phyloP scores from a whole-genome alignment of 176 grass and related monocot genomes.

The Musa itinerans region DNA sequence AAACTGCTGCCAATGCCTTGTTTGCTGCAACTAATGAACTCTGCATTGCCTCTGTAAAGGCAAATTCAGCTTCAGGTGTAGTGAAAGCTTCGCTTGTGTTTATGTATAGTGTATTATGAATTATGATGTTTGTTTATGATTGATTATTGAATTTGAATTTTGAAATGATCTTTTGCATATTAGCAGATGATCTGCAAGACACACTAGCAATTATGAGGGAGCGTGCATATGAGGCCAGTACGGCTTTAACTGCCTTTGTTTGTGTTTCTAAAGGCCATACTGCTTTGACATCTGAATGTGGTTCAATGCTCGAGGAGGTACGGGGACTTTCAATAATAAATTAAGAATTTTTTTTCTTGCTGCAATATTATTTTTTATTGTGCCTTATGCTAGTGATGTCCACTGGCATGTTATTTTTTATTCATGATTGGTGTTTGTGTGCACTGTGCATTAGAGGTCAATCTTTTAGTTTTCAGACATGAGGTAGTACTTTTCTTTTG shows the following conservation, averaged over 20 bases:
- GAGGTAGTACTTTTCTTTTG: no score
- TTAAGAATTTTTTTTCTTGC: background rate
- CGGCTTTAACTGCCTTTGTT: slow-evolving; percentile 71
- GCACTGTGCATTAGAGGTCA: no score
- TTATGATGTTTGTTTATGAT: slow-evolving; percentile 1
- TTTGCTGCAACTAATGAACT: slow-evolving; percentile 77
- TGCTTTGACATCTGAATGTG: slow-evolving; percentile 94
- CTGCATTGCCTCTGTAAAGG: slow-evolving; percentile 48
- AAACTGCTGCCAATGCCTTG: slow-evolving; percentile 65
- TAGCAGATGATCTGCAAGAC: slow-evolving; percentile 68
- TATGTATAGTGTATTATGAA: slow-evolving; percentile 8
- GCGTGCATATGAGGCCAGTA: slow-evolving; percentile 43
- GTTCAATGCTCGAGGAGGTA: slow-evolving; percentile 97
- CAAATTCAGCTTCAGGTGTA: slow-evolving; percentile 75
- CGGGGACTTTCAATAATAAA: background rate
- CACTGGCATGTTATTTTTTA: background rate
- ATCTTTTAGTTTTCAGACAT: no score
- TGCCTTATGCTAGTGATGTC: background rate
- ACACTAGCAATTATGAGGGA: slow-evolving; percentile 56
- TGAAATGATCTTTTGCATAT: slow-evolving; percentile 23
- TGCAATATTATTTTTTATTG: background rate
- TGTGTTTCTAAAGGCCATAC: slow-evolving; percentile 68
- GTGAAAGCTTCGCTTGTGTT: slow-evolving; percentile 10
- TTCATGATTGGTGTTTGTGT: background rate
- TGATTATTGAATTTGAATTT: slow-evolving; percentile 6